Base-by-base conservation (phyloP, 1,284 basidiomycete species). In the Cutaneotrichosporon dermatis region DNA sequence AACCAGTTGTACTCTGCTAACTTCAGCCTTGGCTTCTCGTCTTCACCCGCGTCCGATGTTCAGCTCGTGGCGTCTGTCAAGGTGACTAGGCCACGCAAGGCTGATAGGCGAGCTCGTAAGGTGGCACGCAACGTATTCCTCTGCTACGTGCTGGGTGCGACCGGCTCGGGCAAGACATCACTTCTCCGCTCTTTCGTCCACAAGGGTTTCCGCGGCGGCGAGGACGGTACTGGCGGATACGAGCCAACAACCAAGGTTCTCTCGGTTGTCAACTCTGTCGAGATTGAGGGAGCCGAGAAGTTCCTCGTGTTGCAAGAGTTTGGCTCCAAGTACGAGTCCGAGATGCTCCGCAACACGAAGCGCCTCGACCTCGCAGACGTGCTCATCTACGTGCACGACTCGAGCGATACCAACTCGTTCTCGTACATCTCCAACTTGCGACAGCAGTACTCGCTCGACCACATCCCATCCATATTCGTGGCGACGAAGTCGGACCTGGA, bases 401-500 rank as follows among this genome's bases (percentile, higher is more conserved):
- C 92, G 57, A 93, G 90, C 73, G 96, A 99, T 76, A 98, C 96
- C 34, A 98, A 98, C 77, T 97, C 93, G 10, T 99, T 99, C 76
- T 94, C 91, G 52, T 97, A 99, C 79, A 92, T 99, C 72, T 95
- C 92, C 67, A 97, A 97, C 80, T 80, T 98, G 34, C 77, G 95
- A 89, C 93, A 98, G 89, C 92, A 95, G 83, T 96, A 97, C 76
- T 92, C 86, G 64, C 81, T 95, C 40, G 92, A 97, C 75, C 88
- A 92, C 74, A 90, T 96, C 74, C 94, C 95, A 9, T 91, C 89
- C 34, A 81, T 98, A 34, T 98, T 98, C 74, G 92, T 99, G n/a
- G 95, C 96, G 11, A 99, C 95, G 39, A 99, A 99, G 80, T 93
- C 92, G 7, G 95, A 99, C 76, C 83, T 97, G 41, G 95, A 99